Base-by-base conservation (phyloP, 305 asterid genomes). In the Ruellia speciosa region DNA sequence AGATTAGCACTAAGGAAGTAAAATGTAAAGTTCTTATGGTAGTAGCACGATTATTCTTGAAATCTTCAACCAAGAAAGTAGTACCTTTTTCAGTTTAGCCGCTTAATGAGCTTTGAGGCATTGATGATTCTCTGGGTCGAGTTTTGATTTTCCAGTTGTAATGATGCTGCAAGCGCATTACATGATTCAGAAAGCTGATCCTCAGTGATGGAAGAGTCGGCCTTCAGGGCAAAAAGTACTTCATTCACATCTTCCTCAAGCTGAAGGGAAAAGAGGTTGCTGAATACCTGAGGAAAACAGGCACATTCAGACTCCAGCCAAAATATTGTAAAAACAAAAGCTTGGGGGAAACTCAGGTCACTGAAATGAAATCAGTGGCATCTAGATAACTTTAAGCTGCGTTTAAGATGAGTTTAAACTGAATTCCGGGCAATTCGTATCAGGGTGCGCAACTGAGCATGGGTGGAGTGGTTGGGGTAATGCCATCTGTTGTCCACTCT, bases 201-300 rank as follows among this genome's bases (percentile, higher is more conserved):
- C 56, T 80, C 87, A 3, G 8, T 40, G 14, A 75, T 51, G 52
- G 72, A 56, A 17, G 69, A 45, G 19, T 79, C 87, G 0, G 61
- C 17, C 41, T 84, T 93, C 33, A 82, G 79, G 35, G 92, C 97
- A 56, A 93, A 88, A 18, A 93, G 56, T 65, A 93, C 86, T 67
- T 86, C 92, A 18, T 88, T 93, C 39, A 93, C 78, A 61, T 88
- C 99, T 80, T 88, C 92, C 66, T 88, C 88, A 0, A 86, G 83
- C 74, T 84, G 80, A 56, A 93, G 96, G 69, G 54, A 69, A 58
- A 81, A 84, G 45, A 93, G 57, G 70, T 75, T 75, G 61, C 76
- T 65, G 69, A 93, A 93, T 17, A 84, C 87, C 99, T 92, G 86
- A 72, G 13, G 10, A 34, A 7, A 1, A 57, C 5, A 50, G 39